These are phyloP conservation scores for Bondarzewia mesenterica DNA, from an alignment of 1,284 basidiomycete species.

Conservation along the genomic window DNA sequence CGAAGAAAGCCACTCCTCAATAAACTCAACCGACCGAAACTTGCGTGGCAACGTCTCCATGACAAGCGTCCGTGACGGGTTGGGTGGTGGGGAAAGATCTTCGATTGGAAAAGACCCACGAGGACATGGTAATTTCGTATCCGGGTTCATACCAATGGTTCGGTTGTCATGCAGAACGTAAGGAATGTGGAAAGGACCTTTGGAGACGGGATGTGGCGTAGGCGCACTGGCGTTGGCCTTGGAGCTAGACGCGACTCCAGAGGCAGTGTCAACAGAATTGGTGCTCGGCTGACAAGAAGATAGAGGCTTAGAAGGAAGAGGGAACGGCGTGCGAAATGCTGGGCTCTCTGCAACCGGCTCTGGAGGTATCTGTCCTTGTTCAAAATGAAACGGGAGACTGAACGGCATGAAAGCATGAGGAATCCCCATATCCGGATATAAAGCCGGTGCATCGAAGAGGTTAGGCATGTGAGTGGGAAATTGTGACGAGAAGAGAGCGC, in stretches of 20 bases:
- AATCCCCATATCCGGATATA: neutral
- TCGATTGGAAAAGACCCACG: neutral
- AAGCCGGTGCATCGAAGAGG: neutral
- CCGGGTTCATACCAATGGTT: neutral
- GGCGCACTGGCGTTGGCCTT: neutral
- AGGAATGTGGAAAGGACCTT: neutral
- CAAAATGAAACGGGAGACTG: neutral
- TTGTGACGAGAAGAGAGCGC: neutral
- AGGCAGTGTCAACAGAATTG: no score
- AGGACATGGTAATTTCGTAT: neutral
- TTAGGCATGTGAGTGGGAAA: neutral
- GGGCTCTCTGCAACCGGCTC: neutral
- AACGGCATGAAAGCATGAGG: neutral
- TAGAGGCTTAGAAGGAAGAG: neutral
- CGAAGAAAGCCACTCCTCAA: slow-evolving; percentile 34
- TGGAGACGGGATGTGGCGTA: neutral
- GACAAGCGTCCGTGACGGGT: slow-evolving; percentile 44
- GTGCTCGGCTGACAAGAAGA: neutral
- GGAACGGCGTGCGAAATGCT: neutral
- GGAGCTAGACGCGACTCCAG: no score
- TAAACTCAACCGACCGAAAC: slow-evolving; percentile 28
- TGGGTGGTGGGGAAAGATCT: slow-evolving; percentile 22
- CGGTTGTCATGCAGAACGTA: neutral
- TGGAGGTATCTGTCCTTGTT: neutral
- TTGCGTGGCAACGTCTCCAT: slow-evolving; percentile 51